Percentiles rank a stretch among this genome's conserved stretches.
These are phyloP conservation scores for Umbilicus rupestris DNA, from an alignment of 164 flowering plant genomes.

Conservation along the genomic window DNA sequence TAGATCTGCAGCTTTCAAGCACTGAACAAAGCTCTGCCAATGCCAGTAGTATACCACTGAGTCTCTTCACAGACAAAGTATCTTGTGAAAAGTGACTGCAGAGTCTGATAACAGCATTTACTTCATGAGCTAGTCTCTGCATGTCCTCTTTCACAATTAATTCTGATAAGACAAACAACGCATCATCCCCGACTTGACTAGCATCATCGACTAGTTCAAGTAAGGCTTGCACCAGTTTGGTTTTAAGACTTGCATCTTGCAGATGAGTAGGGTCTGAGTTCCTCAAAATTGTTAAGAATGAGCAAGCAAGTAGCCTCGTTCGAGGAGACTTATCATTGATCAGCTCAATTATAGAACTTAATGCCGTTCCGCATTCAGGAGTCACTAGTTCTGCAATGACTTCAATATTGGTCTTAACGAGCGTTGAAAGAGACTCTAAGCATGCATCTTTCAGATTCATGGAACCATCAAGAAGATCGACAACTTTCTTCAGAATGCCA, in stretches of 20 bases:
- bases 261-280: constrained; percentile 43
- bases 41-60: constrained; percentile 60
- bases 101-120: constrained; percentile 51
- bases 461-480: constrained; percentile 61
- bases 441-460: constrained; percentile 69
- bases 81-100: constrained; percentile 37
- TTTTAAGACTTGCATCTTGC: constrained; percentile 45
- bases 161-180: constrained; percentile 61
- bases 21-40: constrained; percentile 76
- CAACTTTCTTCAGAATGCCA: constrained; percentile 52
- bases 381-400: constrained; percentile 42
- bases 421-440: constrained; percentile 68
- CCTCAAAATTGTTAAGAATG: constrained; percentile 54
- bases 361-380: constrained; percentile 46
- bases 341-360: constrained; percentile 43
- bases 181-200: constrained; percentile 87
- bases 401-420: constrained; percentile 50
- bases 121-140: constrained; percentile 69
- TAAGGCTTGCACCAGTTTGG: constrained; percentile 43
- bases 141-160: constrained; percentile 60
- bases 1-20: constrained; percentile 63
- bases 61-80: constrained; percentile 34
- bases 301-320: constrained; percentile 73
- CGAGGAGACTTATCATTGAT: constrained; percentile 60
- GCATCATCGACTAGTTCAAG: constrained; percentile 88